phyloP scores from a whole-genome alignment of 2,329 filamentous ascomycete genomes.

The Colletotrichum sp. region DNA sequence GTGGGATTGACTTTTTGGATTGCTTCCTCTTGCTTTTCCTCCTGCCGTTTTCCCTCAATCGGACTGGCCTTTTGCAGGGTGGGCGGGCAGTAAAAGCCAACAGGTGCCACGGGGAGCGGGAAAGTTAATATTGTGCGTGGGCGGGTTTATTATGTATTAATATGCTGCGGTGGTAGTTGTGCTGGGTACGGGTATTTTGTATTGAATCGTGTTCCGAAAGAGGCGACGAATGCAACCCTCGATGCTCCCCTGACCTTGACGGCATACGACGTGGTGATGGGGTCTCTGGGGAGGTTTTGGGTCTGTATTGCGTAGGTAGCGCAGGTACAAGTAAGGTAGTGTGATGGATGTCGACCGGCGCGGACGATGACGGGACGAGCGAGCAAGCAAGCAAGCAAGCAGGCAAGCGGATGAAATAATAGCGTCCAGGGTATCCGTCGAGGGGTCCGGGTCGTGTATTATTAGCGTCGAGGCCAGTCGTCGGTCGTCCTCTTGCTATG shows the following conservation, averaged over 20 bases:
- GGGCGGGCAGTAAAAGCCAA: not conserved
- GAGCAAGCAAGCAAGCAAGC: not conserved
- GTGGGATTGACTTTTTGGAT: not conserved
- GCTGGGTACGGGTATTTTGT: not conserved
- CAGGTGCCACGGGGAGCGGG: slow-evolving; percentile 2
- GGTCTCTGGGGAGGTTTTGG: not conserved
- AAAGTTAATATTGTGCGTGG: not conserved
- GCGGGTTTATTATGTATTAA: slow-evolving; percentile 8
- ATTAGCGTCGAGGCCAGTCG: not conserved
- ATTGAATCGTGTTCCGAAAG: not conserved
- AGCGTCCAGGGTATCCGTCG: not conserved
- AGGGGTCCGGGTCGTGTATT: not conserved
- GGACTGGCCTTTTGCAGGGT: slow-evolving; percentile 1
- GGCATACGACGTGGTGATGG: not conserved
- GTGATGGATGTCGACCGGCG: too few species aligned
- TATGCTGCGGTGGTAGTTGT: not conserved
- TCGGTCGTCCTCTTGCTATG: not conserved
- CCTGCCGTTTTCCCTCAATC: not conserved
- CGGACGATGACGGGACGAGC: not conserved
- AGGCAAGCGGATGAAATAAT: not conserved
- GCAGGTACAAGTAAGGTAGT: not conserved
- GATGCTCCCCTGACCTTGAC: slow-evolving; percentile 14
- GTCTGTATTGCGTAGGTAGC: not conserved
- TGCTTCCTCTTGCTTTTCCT: slow-evolving; percentile 7
- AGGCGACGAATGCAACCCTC: slow-evolving; percentile 9